These are phyloP conservation scores for Terfezia boudieri DNA, from an alignment of 495 filamentous ascomycete species.

Conservation along the genomic window DNA sequence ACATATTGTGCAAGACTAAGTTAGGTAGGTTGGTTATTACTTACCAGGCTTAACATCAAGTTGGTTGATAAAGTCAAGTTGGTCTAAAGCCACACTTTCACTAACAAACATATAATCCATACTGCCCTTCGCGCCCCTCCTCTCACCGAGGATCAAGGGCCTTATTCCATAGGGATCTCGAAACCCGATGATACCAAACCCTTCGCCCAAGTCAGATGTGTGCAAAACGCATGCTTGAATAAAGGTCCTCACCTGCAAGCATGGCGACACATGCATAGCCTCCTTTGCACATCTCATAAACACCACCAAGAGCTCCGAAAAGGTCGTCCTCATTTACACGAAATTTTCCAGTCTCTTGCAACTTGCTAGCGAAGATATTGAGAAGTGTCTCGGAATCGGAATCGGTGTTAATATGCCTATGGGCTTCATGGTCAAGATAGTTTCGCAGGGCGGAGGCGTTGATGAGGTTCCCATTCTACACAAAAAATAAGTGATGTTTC, in stretches of 20 bases:
- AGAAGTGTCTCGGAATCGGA: conserved; percentile 88
- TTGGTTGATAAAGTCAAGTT: conserved; percentile 66
- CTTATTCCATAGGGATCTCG: conserved; percentile 78
- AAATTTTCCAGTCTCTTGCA: conserved; percentile 89
- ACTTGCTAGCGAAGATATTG: conserved; percentile 82
- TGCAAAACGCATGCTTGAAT: neutral
- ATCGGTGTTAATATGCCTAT: conserved; percentile 92
- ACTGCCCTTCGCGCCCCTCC: conserved; percentile 38
- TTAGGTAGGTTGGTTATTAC: neutral
- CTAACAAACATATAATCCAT: conserved; percentile 70
- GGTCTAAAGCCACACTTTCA: conserved; percentile 46
- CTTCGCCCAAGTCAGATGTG: conserved; percentile 15
- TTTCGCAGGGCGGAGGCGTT: conserved; percentile 61
- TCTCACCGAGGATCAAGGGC: conserved; percentile 61
- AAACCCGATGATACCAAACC: conserved; percentile 74
- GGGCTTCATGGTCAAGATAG: conserved; percentile 69
- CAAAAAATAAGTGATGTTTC: conserved; percentile 27
- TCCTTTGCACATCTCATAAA: conserved; percentile 59
- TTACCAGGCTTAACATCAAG: conserved; percentile 55
- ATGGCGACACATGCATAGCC: conserved; percentile 79
- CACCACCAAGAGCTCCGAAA: conserved; percentile 50
- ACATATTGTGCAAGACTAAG: neutral
- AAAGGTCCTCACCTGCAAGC: conserved; percentile 46
- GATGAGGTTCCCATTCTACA: conserved; percentile 82
- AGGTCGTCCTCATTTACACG: conserved; percentile 82